Conservation (phyloP, 345 rosid species). For the Gossypium bickii region DNA sequence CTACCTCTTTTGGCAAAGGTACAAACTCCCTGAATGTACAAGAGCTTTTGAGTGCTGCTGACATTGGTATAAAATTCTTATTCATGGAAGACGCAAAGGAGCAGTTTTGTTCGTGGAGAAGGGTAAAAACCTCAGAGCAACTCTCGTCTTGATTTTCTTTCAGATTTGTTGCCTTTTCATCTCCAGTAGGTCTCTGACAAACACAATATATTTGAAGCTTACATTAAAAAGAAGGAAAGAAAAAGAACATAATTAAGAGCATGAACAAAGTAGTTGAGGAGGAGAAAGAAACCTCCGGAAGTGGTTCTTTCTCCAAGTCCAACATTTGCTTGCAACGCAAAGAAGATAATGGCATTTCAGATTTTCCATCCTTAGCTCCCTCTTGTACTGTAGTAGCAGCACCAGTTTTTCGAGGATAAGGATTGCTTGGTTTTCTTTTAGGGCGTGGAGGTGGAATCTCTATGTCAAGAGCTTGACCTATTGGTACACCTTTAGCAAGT, state of each 20-base stretch:
- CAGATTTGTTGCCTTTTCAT: slow-evolving; percentile 36
- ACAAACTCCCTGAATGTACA: slow-evolving; percentile 57
- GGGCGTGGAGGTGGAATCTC: slow-evolving; percentile 98
- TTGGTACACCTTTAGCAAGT: slow-evolving; percentile 69
- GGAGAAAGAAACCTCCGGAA: slow-evolving; percentile 48
- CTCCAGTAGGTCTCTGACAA: slow-evolving; percentile 47
- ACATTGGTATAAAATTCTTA: slow-evolving; percentile 38
- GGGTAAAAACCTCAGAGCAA: slow-evolving; percentile 58
- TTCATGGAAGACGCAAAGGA: slow-evolving; percentile 50
- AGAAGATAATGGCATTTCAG: slow-evolving; percentile 42
- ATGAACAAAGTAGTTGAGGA: slow-evolving; percentile 7
- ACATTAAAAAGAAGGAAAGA: slow-evolving; percentile 2
- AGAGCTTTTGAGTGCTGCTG: slow-evolving; percentile 33
- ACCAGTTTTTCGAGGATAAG: slow-evolving; percentile 84
- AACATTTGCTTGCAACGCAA: slow-evolving; percentile 38
- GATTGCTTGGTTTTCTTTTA: slow-evolving; percentile 88
- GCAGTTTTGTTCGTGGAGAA: slow-evolving; percentile 44
- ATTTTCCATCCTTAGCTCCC: slow-evolving; percentile 49
- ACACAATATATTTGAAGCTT: slow-evolving; percentile 18
- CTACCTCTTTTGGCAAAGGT: slow-evolving; percentile 45
- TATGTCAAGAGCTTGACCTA: slow-evolving; percentile 73
- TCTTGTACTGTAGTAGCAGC: slow-evolving; percentile 28
- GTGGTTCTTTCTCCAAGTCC: slow-evolving; percentile 60
- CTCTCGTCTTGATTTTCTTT: slow-evolving; percentile 57
- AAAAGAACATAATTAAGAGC: slow-evolving; percentile 10